Conservation (phyloP, 1,139 yeast genomes). For the Geotrichum fermentans region DNA sequence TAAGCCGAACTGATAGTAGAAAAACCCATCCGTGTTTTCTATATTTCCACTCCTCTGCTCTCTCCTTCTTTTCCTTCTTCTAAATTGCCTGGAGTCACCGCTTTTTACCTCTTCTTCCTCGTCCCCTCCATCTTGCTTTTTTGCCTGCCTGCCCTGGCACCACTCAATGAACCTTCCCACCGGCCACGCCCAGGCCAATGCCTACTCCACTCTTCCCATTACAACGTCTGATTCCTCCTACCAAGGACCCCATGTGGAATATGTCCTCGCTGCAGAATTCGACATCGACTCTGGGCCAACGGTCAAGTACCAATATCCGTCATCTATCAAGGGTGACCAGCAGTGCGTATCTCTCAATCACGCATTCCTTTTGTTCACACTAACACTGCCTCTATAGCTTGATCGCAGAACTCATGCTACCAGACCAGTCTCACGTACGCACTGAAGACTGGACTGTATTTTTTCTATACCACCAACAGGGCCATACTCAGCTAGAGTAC, state of each 20-base stretch:
- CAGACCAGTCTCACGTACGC: slow-evolving; percentile 60
- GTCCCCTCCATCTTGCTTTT: too few relatives aligned
- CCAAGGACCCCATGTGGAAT: slow-evolving; percentile 31
- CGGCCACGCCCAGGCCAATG: background rate
- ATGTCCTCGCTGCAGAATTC: slow-evolving; percentile 48
- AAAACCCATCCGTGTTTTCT: background rate
- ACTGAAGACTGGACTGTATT: slow-evolving; percentile 59
- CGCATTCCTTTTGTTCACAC: background rate
- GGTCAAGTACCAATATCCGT: slow-evolving; percentile 50
- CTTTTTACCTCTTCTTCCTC: too few relatives aligned
- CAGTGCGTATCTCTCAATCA: slow-evolving; percentile 1
- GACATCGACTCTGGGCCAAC: slow-evolving; percentile 62
- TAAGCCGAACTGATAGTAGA: background rate
- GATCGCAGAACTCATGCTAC: slow-evolving; percentile 56
- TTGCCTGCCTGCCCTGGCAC: too few relatives aligned
- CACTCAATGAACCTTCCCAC: background rate
- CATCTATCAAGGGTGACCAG: slow-evolving; percentile 17
- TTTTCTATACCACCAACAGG: slow-evolving; percentile 42
- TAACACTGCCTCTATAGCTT: slow-evolving; percentile 8
- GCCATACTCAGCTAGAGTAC: slow-evolving; percentile 30
- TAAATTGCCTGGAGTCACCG: too few relatives aligned
- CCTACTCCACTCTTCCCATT: slow-evolving; percentile 4
- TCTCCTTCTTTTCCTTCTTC: too few relatives aligned
- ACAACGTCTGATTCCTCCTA: slow-evolving; percentile 2
- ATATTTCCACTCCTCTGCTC: background rate